Conservation (phyloP, 148 eudicot genomes). For the Polygonum maritimum region DNA sequence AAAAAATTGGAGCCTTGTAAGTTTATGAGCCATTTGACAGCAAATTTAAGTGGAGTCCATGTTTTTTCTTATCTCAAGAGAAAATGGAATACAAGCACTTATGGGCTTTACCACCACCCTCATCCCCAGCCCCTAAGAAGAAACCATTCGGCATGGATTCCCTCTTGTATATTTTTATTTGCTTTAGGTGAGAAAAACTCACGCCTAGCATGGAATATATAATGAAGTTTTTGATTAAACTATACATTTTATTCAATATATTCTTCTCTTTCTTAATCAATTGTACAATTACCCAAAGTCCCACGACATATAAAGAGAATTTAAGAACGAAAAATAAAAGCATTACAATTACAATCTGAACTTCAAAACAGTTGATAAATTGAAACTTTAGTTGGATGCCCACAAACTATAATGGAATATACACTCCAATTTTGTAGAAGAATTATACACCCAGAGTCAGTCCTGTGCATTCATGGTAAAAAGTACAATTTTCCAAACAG, state of each 20-base stretch:
- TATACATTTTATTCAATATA: background rate
- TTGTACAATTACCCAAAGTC: background rate
- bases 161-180: conserved; percentile 5
- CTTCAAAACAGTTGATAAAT: background rate
- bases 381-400: background rate
- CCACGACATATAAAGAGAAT: background rate
- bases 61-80: conserved; percentile 7
- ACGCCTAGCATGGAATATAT: background rate
- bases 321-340: background rate
- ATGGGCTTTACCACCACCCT: background rate
- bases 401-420: background rate
- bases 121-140: background rate
- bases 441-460: background rate
- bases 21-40: conserved; percentile 1
- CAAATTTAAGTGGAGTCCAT: background rate
- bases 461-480: background rate
- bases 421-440: background rate
- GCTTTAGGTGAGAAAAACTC: background rate
- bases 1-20: conserved; percentile 6
- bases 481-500: background rate
- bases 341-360: background rate
- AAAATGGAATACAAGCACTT: conserved; percentile 6
- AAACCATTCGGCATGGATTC: background rate
- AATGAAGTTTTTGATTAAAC: background rate
- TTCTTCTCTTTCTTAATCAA: background rate